These are phyloP conservation scores for Cytospora piceae DNA, from an alignment of 2,329 filamentous ascomycete genomes.

Conservation along the genomic window DNA sequence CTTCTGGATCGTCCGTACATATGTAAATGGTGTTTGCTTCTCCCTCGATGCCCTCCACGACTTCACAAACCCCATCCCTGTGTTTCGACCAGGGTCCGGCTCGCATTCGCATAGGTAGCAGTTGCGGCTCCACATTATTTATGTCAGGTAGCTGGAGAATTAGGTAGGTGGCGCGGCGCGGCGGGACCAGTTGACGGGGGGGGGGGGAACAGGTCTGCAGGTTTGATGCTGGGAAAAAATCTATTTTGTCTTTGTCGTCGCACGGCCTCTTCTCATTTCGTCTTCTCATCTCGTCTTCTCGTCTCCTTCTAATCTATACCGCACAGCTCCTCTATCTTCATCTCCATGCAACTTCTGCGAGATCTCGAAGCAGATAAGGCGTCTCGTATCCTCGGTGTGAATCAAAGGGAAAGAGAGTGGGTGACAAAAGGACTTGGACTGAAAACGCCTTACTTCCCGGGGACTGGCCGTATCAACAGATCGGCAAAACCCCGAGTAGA, in stretches of 20 bases:
- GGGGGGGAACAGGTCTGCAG: neutral
- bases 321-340: neutral
- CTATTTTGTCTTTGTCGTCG: neutral
- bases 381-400: neutral
- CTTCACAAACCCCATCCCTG: neutral
- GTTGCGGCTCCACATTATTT: neutral
- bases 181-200: neutral
- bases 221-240: neutral
- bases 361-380: neutral
- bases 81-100: too few species aligned
- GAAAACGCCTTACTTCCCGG: neutral
- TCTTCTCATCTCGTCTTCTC: neutral
- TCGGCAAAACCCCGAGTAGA: neutral
- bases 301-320: neutral
- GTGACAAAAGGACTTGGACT: neutral
- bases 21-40: too few species aligned
- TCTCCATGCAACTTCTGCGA: neutral
- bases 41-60: neutral
- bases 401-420: neutral
- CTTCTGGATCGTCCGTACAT: too few species aligned
- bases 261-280: neutral
- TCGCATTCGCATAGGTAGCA: neutral
- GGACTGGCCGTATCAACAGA: neutral
- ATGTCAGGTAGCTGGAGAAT: neutral
- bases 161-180: neutral